Percentiles rank a stretch among this genome's conserved stretches.
phyloP scores from a whole-genome alignment of 768 basidiomycete species.

The Chalciporus chontae region DNA sequence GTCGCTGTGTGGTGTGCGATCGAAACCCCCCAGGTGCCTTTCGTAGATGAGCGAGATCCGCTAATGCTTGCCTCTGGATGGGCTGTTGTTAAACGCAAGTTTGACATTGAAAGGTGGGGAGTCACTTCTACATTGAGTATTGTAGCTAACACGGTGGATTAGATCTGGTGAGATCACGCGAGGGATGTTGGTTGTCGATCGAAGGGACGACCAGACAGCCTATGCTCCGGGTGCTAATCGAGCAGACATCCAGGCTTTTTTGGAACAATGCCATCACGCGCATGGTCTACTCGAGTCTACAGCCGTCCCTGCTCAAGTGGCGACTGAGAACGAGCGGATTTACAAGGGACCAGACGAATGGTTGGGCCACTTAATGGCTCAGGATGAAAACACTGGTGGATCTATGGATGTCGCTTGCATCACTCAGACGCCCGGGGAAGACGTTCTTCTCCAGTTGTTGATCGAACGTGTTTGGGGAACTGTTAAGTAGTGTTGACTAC shows the following conservation, averaged over 20 bases:
- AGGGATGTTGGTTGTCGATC: constrained; percentile 85
- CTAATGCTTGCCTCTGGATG: constrained; percentile 48
- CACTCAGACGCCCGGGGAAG: constrained; percentile 62
- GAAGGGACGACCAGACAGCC: constrained; percentile 60
- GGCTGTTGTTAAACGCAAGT: constrained; percentile 47
- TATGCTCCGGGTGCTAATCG: constrained; percentile 67
- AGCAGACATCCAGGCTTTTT: constrained; percentile 53
- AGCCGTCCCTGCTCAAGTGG: constrained; percentile 52
- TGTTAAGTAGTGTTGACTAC: background rate
- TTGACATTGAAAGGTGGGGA: constrained; percentile 66
- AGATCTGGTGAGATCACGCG: constrained; percentile 78
- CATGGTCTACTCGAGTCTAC: constrained; percentile 45
- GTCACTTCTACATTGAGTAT: background rate
- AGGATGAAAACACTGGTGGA: constrained; percentile 21
- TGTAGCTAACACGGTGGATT: background rate
- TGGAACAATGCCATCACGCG: constrained; percentile 35
- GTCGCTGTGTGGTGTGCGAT: constrained; percentile 87
- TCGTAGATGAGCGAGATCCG: constrained; percentile 22
- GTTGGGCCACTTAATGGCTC: constrained; percentile 16
- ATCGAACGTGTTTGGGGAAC: constrained; percentile 54
- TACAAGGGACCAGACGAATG: constrained; percentile 16
- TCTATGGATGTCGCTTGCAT: constrained; percentile 45
- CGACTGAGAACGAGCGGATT: constrained; percentile 36
- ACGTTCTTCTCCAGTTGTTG: constrained; percentile 44
- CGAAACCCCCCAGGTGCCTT: constrained; percentile 52